These are phyloP conservation scores for Stagonosporopsis chrysanthemi DNA, from an alignment of 2,329 filamentous ascomycete genomes.

Conservation along the genomic window DNA sequence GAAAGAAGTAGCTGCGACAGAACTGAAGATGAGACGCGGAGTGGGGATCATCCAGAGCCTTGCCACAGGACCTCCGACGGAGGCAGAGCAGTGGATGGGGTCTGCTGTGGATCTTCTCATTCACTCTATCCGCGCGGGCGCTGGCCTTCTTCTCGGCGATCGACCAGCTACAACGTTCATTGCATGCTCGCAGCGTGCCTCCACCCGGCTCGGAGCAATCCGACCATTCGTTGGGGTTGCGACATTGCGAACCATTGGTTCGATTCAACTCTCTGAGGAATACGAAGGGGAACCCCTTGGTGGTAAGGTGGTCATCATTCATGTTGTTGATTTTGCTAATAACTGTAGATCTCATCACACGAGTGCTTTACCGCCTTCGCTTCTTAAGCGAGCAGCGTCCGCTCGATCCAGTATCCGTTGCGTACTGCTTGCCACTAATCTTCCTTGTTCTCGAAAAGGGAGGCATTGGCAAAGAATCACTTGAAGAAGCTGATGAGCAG, in stretches of 20 bases:
- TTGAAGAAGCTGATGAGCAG: slow-evolving; percentile 87
- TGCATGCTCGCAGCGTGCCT: slow-evolving; percentile 76
- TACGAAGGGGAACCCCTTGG: slow-evolving; percentile 83
- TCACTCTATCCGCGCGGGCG: slow-evolving; percentile 78
- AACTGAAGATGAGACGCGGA: slow-evolving; percentile 77
- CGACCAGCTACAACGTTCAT: slow-evolving; percentile 80
- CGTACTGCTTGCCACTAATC: slow-evolving; percentile 84
- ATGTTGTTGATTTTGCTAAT: slow-evolving; percentile 19
- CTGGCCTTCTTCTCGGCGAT: slow-evolving; percentile 81
- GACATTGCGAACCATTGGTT: slow-evolving; percentile 79
- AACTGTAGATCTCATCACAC: slow-evolving; percentile 68
- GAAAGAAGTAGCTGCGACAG: slow-evolving; percentile 71
- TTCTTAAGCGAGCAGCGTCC: slow-evolving; percentile 94
- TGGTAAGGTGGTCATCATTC: slow-evolving; percentile 36
- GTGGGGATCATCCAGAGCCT: slow-evolving; percentile 86
- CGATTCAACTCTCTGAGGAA: slow-evolving; percentile 74
- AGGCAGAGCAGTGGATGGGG: slow-evolving; percentile 87
- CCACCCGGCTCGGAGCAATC: slow-evolving; percentile 75
- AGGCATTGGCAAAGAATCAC: slow-evolving; percentile 71
- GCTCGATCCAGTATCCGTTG: slow-evolving; percentile 85
- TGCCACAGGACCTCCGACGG: slow-evolving; percentile 85
- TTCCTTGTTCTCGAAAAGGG: slow-evolving; percentile 80
- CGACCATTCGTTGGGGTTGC: slow-evolving; percentile 87
- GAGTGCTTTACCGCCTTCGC: slow-evolving; percentile 87
- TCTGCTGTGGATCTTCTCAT: slow-evolving; percentile 77